Evolutionary conservation across 352 stramenopile genomes (phyloP), one percentile per base, ranked within the genome.

Genomic region (Phytopythium delawarense): DNA sequence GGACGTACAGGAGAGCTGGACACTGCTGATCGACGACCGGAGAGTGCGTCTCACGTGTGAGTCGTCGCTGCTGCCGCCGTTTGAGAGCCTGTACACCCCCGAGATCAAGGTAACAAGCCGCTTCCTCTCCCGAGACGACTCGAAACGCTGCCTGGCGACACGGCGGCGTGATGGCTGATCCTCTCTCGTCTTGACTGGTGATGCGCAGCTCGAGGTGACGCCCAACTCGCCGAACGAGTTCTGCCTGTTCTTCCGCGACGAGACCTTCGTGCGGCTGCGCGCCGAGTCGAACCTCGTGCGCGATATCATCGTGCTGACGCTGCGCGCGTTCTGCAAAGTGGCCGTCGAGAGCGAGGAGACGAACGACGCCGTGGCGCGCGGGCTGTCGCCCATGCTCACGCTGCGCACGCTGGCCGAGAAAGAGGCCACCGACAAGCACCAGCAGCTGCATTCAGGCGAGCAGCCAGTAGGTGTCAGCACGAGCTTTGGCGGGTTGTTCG

Each of bases 271-370:
- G 23, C 78, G 81, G 18, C 70, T 94, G n/a, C 79, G 81, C 20
- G 85, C 80, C 28, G 85, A 89, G 61, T 89, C 79, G 9, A 87
- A 92, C 51, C 72, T 79, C 35, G 75, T 85, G 28, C 83, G 85
- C 12, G 85, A 94, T 66, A 88, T 92, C 52, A 88, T 94, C 65
- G 78, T 87, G n/a, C 78, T 94, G 34, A 91, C 84, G 23, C 71
- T 94, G 25, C 81, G 76, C 16, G 79, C 83, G 34, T 94, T 94
- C 61, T 88, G 78, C 57, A 78, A 81, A 35, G 74, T 77, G 56
- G 82, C 82, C 7, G 66, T 94, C 12, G 69, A 65, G 18, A 78
- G 75, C 53, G 74, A 87, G 32, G 63, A 64, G 0, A 78, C 75
- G 44, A 70, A 79, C 42, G 71, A 78, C 9, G 74, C 72, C 20